Conservation (phyloP, 176 grass and related monocot species). For the Echinochloa phyllopogon region DNA sequence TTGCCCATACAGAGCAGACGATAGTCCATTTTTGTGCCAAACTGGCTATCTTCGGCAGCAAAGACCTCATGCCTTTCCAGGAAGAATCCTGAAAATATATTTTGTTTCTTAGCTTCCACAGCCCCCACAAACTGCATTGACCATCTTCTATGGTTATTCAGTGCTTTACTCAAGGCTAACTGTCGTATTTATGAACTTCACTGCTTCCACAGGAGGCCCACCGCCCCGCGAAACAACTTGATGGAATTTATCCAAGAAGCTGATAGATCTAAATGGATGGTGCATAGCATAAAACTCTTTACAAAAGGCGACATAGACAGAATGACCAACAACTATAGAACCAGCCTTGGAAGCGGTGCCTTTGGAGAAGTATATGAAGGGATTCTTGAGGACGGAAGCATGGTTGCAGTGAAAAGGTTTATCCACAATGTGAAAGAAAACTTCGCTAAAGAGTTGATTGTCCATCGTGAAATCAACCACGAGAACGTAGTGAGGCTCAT, state of each 20-base stretch:
- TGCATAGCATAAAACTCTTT: not conserved
- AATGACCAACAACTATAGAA: conserved; percentile 19
- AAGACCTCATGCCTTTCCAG: too few relatives aligned
- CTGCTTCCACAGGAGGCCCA: not conserved
- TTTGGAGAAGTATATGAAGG: conserved; percentile 19
- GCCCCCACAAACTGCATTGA: not conserved
- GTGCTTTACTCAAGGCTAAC: not conserved
- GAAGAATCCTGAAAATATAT: too few relatives aligned
- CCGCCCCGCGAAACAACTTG: not conserved
- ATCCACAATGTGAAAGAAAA: not conserved
- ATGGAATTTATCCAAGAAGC: not conserved
- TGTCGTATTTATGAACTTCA: not conserved
- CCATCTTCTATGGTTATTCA: not conserved
- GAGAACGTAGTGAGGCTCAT: conserved; percentile 22
- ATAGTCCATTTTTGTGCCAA: too few relatives aligned
- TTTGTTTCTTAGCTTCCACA: too few relatives aligned
- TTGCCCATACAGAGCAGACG: too few relatives aligned
- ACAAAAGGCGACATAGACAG: not conserved
- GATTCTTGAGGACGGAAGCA: conserved; percentile 18
- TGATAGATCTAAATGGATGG: not conserved
- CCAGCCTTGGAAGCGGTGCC: not conserved
- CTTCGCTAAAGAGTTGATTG: conserved; percentile 25
- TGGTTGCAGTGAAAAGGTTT: conserved; percentile 27
- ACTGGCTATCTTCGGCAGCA: too few relatives aligned
- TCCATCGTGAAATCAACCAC: conserved; percentile 37